Percentiles rank a stretch among this genome's conserved stretches.
phyloP scores from a whole-genome alignment of 2,329 filamentous ascomycete genomes.

The Tolypocladium pustulatum region DNA sequence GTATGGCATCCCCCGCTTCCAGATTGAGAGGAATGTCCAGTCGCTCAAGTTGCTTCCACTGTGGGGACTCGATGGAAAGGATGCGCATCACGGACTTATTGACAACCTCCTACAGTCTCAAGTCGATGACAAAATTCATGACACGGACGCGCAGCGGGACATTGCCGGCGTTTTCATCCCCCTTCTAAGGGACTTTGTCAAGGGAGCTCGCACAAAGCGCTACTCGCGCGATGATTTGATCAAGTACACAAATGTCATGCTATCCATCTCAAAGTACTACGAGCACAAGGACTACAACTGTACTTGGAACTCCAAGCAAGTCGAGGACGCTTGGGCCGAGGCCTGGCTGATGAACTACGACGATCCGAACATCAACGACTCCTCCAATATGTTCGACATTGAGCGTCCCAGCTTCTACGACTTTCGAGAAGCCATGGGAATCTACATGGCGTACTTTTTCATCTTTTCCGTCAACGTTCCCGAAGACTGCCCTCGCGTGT shows the following conservation, averaged over 20 bases:
- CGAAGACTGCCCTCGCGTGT: constrained; percentile 46
- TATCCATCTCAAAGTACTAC: constrained; percentile 40
- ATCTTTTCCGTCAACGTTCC: constrained; percentile 49
- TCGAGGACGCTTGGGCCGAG: constrained; percentile 36
- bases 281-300: constrained; percentile 39
- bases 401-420: constrained; percentile 23
- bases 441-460: constrained; percentile 35
- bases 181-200: constrained; percentile 36
- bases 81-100: constrained; percentile 41
- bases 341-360: constrained; percentile 36
- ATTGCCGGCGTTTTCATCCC: constrained; percentile 44
- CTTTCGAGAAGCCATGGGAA: constrained; percentile 21
- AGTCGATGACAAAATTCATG: constrained; percentile 33
- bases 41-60: constrained; percentile 42
- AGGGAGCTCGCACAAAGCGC: constrained; percentile 33
- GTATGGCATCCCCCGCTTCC: constrained; percentile 42
- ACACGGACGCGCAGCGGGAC: constrained; percentile 28
- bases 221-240: constrained; percentile 32
- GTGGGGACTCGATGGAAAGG: constrained; percentile 43
- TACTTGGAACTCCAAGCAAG: constrained; percentile 34
- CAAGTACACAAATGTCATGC: constrained; percentile 33
- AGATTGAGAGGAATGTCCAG: constrained; percentile 43
- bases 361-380: constrained; percentile 23
- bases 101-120: constrained; percentile 41
- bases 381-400: constrained; percentile 19